These are phyloP conservation scores for Zygosaccharomyces lentus DNA, from an alignment of 805 yeast species.

Conservation along the genomic window DNA sequence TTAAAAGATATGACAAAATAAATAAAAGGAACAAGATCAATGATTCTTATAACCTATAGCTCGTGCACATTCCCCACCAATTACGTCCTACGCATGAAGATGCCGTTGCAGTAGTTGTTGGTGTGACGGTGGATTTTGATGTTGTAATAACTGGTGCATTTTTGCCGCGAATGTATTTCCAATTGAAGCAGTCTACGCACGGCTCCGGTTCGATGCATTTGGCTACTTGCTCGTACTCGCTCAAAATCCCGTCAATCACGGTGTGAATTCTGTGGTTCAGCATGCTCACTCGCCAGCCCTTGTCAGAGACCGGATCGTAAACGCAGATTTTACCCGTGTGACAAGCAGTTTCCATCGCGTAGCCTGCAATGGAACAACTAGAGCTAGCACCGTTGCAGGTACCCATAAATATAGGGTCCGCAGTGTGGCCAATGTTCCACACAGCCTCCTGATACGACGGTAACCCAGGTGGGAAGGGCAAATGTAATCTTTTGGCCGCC, in stretches of 20 bases:
- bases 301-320: slow-evolving; percentile 83
- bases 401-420: slow-evolving; percentile 96
- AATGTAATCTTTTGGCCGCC: slow-evolving; percentile 77
- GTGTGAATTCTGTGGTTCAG: slow-evolving; percentile 87
- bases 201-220: slow-evolving; percentile 70
- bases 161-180: slow-evolving; percentile 63
- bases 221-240: slow-evolving; percentile 72
- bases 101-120: slow-evolving; percentile 21
- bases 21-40: not conserved
- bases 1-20: not conserved
- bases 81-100: slow-evolving; percentile 34
- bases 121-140: slow-evolving; percentile 15
- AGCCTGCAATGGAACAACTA: slow-evolving; percentile 85
- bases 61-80: slow-evolving; percentile 36
- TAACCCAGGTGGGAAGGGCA: slow-evolving; percentile 90
- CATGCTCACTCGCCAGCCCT: slow-evolving; percentile 87
- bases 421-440: slow-evolving; percentile 96
- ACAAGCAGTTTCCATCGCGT: slow-evolving; percentile 95
- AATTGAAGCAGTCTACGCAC: slow-evolving; percentile 84
- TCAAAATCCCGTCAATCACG: slow-evolving; percentile 76
- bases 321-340: slow-evolving; percentile 85
- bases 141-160: slow-evolving; percentile 17
- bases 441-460: slow-evolving; percentile 74
- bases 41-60: slow-evolving; percentile 17
- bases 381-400: slow-evolving; percentile 93